A percentile compares a stretch with the other conserved stretches of the same genome.
Conservation (phyloP, 1,284 basidiomycete species). For the Tausonia pullulans region DNA sequence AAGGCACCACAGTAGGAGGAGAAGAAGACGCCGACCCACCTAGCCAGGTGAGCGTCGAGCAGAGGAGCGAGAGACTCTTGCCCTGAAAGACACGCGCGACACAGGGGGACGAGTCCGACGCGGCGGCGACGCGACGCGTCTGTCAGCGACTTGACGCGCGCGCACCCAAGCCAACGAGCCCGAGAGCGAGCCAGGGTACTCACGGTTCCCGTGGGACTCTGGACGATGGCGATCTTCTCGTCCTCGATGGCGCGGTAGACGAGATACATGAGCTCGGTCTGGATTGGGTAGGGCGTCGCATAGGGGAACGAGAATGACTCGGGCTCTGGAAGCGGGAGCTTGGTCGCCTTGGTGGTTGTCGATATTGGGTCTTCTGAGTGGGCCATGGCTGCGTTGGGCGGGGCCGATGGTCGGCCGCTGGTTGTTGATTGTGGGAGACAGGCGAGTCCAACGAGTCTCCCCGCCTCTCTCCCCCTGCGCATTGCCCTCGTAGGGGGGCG, state of each 20-base stretch:
- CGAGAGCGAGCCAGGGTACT: constrained; percentile 39
- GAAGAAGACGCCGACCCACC: not conserved
- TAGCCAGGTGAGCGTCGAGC: constrained; percentile 69
- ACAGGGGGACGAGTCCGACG: not conserved
- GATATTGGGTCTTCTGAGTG: not conserved
- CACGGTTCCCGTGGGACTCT: constrained; percentile 76
- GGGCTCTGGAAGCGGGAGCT: constrained; percentile 50
- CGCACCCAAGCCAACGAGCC: constrained; percentile 66
- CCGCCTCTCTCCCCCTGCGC: no score
- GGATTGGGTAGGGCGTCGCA: constrained; percentile 71
- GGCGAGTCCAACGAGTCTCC: no score
- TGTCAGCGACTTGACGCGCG: constrained; percentile 27
- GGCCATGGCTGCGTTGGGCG: no score
- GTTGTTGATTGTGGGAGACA: no score
- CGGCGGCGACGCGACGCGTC: not conserved
- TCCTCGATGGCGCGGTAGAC: constrained; percentile 70
- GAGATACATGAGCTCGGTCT: constrained; percentile 77
- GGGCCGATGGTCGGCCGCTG: no score
- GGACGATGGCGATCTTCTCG: constrained; percentile 61
- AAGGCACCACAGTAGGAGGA: not conserved
- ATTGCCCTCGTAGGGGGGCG: no score
- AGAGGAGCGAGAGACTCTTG: constrained; percentile 74
- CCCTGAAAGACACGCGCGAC: constrained; percentile 33
- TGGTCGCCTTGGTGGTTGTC: not conserved
- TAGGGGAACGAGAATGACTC: constrained; percentile 66